phyloP scores from a whole-genome alignment of 2,329 filamentous ascomycete species.

The Nigrograna mackinnonii region DNA sequence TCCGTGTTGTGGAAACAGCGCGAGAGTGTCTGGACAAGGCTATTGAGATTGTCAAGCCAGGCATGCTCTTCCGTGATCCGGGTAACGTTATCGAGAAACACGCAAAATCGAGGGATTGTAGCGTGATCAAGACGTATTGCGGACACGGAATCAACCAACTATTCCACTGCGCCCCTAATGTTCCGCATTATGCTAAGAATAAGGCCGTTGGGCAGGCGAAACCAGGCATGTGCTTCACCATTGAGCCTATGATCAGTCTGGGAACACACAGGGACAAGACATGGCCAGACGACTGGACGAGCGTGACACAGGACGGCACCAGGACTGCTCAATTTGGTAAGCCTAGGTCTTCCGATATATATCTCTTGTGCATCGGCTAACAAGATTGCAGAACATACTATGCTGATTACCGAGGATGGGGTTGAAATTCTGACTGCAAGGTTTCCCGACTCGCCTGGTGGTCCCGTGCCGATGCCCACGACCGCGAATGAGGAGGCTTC shows the following conservation, averaged over 20 bases:
- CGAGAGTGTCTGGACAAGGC: slow-evolving; percentile 88
- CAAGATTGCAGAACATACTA: slow-evolving; percentile 68
- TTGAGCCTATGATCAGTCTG: slow-evolving; percentile 96
- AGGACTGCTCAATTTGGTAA: slow-evolving; percentile 89
- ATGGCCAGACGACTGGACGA: slow-evolving; percentile 99
- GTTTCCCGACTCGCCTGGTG: slow-evolving; percentile 73
- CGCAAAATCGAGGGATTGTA: slow-evolving; percentile 82
- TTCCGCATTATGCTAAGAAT: slow-evolving; percentile 98
- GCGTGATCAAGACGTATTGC: slow-evolving; percentile 93
- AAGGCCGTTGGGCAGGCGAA: slow-evolving; percentile 95
- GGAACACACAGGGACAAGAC: slow-evolving; percentile 91
- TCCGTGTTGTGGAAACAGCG: slow-evolving; percentile 87
- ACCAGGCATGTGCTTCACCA: slow-evolving; percentile 97
- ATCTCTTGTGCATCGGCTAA: slow-evolving; percentile 16
- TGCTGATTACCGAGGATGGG: slow-evolving; percentile 81
- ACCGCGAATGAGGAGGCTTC: slow-evolving; percentile 27
- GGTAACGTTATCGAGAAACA: slow-evolving; percentile 95
- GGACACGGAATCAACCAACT: slow-evolving; percentile 93
- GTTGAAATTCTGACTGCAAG: slow-evolving; percentile 81
- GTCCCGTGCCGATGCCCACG: slow-evolving; percentile 64
- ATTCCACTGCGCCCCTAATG: slow-evolving; percentile 92
- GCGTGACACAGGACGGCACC: slow-evolving; percentile 86
- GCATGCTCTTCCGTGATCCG: slow-evolving; percentile 88
- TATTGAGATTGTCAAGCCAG: slow-evolving; percentile 90
- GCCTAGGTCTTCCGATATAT: no score